Conservation (phyloP, 495 filamentous ascomycete species). For the Hypoxylon rickii region DNA sequence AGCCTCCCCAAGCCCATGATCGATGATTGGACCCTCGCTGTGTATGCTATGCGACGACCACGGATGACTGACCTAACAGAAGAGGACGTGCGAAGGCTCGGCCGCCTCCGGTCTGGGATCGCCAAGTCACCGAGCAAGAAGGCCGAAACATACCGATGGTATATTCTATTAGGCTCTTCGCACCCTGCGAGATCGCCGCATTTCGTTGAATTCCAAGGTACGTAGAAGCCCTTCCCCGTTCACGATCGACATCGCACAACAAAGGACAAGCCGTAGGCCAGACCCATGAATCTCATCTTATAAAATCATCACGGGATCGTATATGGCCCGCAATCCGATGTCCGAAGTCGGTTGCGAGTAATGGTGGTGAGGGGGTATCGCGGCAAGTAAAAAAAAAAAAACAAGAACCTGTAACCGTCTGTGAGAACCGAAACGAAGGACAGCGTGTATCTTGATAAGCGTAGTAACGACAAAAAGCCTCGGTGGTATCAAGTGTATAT, state of each 20-base stretch:
- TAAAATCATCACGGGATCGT: slow-evolving; percentile 7
- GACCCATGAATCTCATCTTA: background rate
- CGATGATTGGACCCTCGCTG: slow-evolving; percentile 24
- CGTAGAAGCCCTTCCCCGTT: slow-evolving; percentile 5
- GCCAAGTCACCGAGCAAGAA: slow-evolving; percentile 7
- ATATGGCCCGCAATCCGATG: slow-evolving; percentile 18
- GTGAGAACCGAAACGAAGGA: slow-evolving; percentile 21
- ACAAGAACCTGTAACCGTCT: slow-evolving; percentile 12
- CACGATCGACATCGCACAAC: slow-evolving; percentile 5
- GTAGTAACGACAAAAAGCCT: slow-evolving; percentile 26
- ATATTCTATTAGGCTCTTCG: background rate
- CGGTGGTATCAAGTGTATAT: slow-evolving; percentile 38
- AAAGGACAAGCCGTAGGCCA: slow-evolving; percentile 1
- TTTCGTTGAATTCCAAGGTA: background rate
- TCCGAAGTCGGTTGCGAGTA: slow-evolving; percentile 22
- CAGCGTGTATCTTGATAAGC: slow-evolving; percentile 10
- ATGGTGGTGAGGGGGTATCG: slow-evolving; percentile 32
- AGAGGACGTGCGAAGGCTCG: slow-evolving; percentile 8
- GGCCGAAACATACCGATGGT: background rate
- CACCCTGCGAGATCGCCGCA: background rate
- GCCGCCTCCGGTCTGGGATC: background rate
- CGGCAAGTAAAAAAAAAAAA: slow-evolving; percentile 11
- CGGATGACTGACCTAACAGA: slow-evolving; percentile 9
- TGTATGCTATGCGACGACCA: slow-evolving; percentile 31
- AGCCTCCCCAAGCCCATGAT: slow-evolving; percentile 21